Conservation (phyloP, 257 asterid genomes). For the Gentiana straminea region DNA sequence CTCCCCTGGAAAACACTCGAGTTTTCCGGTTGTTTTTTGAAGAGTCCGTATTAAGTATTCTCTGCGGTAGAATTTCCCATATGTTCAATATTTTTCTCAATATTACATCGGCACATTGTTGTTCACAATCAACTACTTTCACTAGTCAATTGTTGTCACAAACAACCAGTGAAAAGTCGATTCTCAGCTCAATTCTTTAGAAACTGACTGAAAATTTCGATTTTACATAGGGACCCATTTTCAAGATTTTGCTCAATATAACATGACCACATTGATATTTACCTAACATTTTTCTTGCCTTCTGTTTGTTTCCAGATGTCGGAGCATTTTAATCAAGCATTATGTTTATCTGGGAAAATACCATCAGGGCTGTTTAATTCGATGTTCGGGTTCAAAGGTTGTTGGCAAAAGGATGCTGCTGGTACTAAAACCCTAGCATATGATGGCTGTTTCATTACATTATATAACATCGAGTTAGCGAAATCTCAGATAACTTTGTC, state of each 20-base stretch:
- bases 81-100: too few species aligned
- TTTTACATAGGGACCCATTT: neutral
- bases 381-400: slow-evolving; percentile 78
- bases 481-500: slow-evolving; percentile 55
- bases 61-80: too few species aligned
- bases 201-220: neutral
- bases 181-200: too few species aligned
- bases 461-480: slow-evolving; percentile 78
- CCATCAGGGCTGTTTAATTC: slow-evolving; percentile 81
- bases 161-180: too few species aligned
- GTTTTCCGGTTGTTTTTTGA: too few species aligned
- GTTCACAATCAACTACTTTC: too few species aligned
- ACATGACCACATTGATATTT: neutral
- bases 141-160: too few species aligned
- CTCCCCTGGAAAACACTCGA: too few species aligned
- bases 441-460: slow-evolving; percentile 81
- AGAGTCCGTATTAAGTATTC: too few species aligned
- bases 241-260: neutral
- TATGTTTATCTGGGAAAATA: slow-evolving; percentile 73
- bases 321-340: slow-evolving; percentile 70
- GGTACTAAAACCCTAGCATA: slow-evolving; percentile 66
- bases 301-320: slow-evolving; percentile 53
- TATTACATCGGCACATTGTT: too few species aligned
- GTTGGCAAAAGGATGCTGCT: slow-evolving; percentile 92
- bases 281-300: neutral